Evolutionary conservation across 1,284 basidiomycete genomes (phyloP), one percentile per base, ranked within the genome.

Genomic region (Cystobasidium slooffiae): DNA sequence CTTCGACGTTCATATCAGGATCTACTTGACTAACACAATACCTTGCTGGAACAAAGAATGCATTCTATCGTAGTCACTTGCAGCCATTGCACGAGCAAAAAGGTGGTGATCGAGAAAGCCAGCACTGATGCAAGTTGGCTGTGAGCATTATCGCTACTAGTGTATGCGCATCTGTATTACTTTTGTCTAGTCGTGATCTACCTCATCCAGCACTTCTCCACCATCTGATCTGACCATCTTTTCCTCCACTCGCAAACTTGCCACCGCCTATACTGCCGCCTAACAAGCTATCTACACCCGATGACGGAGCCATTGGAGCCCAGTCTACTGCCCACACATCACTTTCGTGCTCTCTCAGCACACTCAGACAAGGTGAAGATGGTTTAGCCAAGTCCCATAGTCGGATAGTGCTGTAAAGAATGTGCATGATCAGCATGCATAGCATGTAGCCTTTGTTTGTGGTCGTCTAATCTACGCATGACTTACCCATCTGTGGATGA

Each of bases 321-420:
- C 78, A 80, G 3, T 76, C 70, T 24, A 79, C 62, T 2, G 77
- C 46, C 79, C 78, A 79, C 14, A 79, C 78, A 66, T 80, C 79
- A 20, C 75, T 78, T 3, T 75, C 73, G 51, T 78, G 77, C 52
- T 79, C 78, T 55, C 78, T 68, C 1, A 79, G 68, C 0, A 76
- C 77, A n/a, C 76, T 75, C 18, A 79, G 68, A 41, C 61, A 65
- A 0, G 78, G 76, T n/a, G 76, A 65, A 1, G 76, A 76, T 3
- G 76, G 75, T 5, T 76, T 67, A 3, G 76, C 74, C 20, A 80
- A 61, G 68, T 79, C 79, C 53, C 75, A 80, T 24, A 80, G 56
- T 59, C 77, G 77, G 72, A 80, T 78, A 20, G 76, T 77, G 1
- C 78, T 78, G 72, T 16, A 44, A 9, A 12, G 14, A 46, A 0